These are phyloP conservation scores for Lactarius pseudohatsudake DNA, from an alignment of 768 basidiomycete species.

Conservation along the genomic window DNA sequence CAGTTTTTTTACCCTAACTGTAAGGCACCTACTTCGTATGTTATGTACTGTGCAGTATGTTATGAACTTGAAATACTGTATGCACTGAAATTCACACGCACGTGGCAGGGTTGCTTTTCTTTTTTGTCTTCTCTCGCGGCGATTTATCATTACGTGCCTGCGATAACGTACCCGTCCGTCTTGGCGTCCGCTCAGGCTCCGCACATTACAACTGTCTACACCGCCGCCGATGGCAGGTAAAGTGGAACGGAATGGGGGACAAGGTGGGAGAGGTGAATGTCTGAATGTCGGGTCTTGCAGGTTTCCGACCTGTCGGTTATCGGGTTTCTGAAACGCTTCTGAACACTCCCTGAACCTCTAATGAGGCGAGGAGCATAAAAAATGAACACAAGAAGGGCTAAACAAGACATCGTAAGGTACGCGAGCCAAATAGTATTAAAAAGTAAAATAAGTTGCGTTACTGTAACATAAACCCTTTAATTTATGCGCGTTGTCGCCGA, in stretches of 20 bases:
- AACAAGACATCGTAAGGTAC: background rate
- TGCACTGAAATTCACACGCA: background rate
- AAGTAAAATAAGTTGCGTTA: background rate
- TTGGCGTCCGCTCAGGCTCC: constrained; percentile 9
- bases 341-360: background rate
- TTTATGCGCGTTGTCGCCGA: constrained; percentile 16
- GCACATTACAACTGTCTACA: background rate
- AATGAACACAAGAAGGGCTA: background rate
- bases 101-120: background rate
- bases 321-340: no score
- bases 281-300: background rate
- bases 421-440: background rate
- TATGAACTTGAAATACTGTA: background rate
- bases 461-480: background rate
- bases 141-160: constrained; percentile 18
- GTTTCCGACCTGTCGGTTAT: background rate
- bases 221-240: background rate
- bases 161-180: constrained; percentile 11
- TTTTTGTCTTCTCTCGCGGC: background rate
- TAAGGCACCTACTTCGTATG: background rate
- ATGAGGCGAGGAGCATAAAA: background rate
- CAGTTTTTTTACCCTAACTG: background rate
- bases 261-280: background rate
- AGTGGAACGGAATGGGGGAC: background rate
- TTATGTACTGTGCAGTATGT: background rate